Evolutionary conservation across 1,139 yeast species (phyloP), one percentile per base, ranked within the genome.

Genomic region (Debaryomyces psychrophilus): DNA sequence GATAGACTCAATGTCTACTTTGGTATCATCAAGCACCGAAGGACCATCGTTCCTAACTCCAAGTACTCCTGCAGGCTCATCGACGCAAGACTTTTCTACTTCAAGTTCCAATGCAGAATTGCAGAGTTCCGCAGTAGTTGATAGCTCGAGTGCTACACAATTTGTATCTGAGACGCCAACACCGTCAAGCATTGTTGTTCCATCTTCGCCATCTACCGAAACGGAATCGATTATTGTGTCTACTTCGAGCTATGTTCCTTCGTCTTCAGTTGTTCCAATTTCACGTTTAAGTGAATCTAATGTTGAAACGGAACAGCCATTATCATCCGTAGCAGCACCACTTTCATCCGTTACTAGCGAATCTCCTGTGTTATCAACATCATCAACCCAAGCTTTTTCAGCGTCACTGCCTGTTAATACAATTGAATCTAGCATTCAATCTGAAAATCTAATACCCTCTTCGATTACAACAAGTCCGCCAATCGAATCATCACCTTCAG

Each of bases 241-340:
- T 17, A 27, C 26, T 20, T 20, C 37, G 6, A 26, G 15, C 17
- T 29, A n/a, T 31, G 31, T 34, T 12, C 28, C 35, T n/a, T 20
- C 39, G 7, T 34, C 40, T n/a, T 36, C 36, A 4, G 18, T 3
- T 41, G 39, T 11, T n/a, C 8, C 26, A 12, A 36, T 38, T 17
- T 37, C 40, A 2, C 14, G n/a, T 17, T 18, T 17, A 17, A 38
- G 34, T 12, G 41, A n/a, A 27, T 8, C 36, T 15, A 6, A 12
- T 15, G 35, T 31, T 14, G 36, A 33, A 11, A 33, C 36, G 11
- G 36, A 33, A 11, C 14, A 33, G 18, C 36, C 36, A 6, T 5
- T 18, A 25, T 17, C 43, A 26, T 36, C 38, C 20, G 20, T 44
- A 12, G 46, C 41, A 25, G 41, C 44, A 9, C 15, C 47, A 34